Evolutionary conservation across 2,329 filamentous ascomycete species (phyloP).

Genomic region (Mariannaea sp.): DNA sequence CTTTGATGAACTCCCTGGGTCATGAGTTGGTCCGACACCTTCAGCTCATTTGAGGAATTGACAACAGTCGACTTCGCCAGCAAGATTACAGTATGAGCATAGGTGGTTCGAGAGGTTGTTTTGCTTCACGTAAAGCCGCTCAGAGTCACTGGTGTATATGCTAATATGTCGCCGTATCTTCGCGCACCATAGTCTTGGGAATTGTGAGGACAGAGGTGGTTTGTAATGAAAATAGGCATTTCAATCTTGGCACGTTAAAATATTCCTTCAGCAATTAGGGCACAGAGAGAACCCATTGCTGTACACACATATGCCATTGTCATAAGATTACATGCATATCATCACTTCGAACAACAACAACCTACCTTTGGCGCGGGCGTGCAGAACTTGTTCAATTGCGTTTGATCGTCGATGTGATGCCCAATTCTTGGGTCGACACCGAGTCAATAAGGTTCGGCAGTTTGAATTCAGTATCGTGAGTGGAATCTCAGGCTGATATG

Average conservation of each 20-base stretch:
- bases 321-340: slow-evolving; percentile 26
- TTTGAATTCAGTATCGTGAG: too few relatives aligned
- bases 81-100: too few relatives aligned
- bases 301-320: slow-evolving; percentile 64
- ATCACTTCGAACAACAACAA: slow-evolving; percentile 11
- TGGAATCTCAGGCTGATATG: too few relatives aligned
- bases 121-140: neutral
- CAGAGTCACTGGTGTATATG: slow-evolving; percentile 8
- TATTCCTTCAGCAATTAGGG: slow-evolving; percentile 62
- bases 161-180: slow-evolving; percentile 60
- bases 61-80: too few relatives aligned
- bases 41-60: too few relatives aligned
- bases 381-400: neutral
- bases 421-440: too few relatives aligned
- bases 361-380: slow-evolving; percentile 16
- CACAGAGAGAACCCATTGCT: slow-evolving; percentile 57
- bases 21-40: neutral
- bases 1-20: too few relatives aligned
- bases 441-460: too few relatives aligned
- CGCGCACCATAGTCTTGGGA: slow-evolving; percentile 57
- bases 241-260: slow-evolving; percentile 61
- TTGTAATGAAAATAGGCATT: slow-evolving; percentile 60
- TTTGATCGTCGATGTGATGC: neutral
- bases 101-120: too few relatives aligned
- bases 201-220: slow-evolving; percentile 53